phyloP scores from a whole-genome alignment of 2,329 filamentous ascomycete species.

The Didymella segeticola region DNA sequence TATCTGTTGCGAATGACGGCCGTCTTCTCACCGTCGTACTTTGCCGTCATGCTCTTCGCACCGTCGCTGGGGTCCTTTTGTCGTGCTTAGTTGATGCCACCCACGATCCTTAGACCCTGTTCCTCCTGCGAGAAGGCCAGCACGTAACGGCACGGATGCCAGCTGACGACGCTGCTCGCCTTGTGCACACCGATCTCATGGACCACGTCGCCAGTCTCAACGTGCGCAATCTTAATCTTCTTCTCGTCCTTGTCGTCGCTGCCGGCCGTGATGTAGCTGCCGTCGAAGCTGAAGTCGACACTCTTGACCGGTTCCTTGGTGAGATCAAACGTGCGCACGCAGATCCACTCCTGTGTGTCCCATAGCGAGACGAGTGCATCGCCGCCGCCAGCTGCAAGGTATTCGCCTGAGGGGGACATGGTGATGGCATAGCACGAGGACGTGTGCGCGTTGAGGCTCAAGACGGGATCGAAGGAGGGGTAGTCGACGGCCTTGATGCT shows the following conservation, averaged over 20 bases:
- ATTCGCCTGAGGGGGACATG: conserved; percentile 73
- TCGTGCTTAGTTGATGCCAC: conserved; percentile 47
- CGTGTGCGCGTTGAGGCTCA: conserved; percentile 74
- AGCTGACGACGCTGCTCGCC: conserved; percentile 71
- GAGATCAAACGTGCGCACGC: conserved; percentile 71
- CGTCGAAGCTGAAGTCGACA: conserved; percentile 80
- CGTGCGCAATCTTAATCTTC: conserved; percentile 73
- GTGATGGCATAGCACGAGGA: conserved; percentile 73
- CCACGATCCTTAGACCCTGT: conserved; percentile 71
- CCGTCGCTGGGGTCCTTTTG: not conserved
- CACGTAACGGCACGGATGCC: conserved; percentile 77
- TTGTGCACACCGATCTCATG: conserved; percentile 73
- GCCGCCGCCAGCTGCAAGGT: conserved; percentile 75
- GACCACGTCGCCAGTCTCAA: conserved; percentile 75
- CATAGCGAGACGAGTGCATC: conserved; percentile 79
- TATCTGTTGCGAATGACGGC: conserved; percentile 7
- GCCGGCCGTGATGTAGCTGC: conserved; percentile 75
- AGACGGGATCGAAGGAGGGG: conserved; percentile 52
- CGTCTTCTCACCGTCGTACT: not conserved
- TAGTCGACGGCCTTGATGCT: conserved; percentile 69
- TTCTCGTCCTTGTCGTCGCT: conserved; percentile 77
- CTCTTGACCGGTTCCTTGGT: conserved; percentile 74
- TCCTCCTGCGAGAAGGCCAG: conserved; percentile 74
- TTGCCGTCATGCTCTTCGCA: not conserved
- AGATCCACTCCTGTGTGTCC: conserved; percentile 81